Percentiles rank a stretch among this genome's conserved stretches.
Conservation (phyloP, 768 basidiomycete genomes). For the Hygrophorus pudorinus region DNA sequence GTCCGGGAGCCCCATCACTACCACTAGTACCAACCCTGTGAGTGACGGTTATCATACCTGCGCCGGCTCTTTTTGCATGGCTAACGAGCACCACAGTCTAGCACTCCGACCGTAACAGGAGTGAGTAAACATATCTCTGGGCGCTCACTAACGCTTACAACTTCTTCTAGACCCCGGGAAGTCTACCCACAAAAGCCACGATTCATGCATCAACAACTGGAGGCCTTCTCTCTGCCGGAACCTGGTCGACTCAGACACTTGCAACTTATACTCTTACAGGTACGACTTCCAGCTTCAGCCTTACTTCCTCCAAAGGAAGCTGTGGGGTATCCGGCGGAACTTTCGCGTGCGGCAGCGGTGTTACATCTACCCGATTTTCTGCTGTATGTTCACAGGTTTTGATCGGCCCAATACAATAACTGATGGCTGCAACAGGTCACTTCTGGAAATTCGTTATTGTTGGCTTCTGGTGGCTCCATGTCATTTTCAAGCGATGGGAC, state of each 20-base stretch:
- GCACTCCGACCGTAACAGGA: constrained; percentile 44
- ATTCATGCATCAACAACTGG: constrained; percentile 35
- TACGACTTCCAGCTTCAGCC: constrained; percentile 39
- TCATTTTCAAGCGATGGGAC: constrained; percentile 37
- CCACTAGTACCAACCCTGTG: no score
- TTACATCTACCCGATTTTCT: constrained; percentile 36
- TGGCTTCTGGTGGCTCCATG: constrained; percentile 41
- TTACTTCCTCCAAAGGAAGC: constrained; percentile 48
- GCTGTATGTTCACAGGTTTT: constrained; percentile 30
- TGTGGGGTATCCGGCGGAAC: constrained; percentile 39
- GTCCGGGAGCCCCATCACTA: constrained; percentile 5
- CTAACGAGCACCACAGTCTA: constrained; percentile 27
- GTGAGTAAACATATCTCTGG: constrained; percentile 36
- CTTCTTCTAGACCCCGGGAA: constrained; percentile 12
- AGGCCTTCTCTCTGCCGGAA: constrained; percentile 44
- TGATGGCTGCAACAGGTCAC: constrained; percentile 24
- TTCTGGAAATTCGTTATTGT: constrained; percentile 36
- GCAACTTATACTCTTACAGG: constrained; percentile 46
- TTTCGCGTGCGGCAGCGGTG: constrained; percentile 44
- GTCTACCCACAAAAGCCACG: constrained; percentile 36
- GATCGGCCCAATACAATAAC: constrained; percentile 1
- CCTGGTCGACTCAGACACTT: constrained; percentile 52
- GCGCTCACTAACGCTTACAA: neutral
- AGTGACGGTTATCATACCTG: constrained; percentile 14
- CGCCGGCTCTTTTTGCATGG: neutral